Base-by-base conservation (phyloP, 1,139 yeast genomes). In the Lodderomyces orthopsilosis region DNA sequence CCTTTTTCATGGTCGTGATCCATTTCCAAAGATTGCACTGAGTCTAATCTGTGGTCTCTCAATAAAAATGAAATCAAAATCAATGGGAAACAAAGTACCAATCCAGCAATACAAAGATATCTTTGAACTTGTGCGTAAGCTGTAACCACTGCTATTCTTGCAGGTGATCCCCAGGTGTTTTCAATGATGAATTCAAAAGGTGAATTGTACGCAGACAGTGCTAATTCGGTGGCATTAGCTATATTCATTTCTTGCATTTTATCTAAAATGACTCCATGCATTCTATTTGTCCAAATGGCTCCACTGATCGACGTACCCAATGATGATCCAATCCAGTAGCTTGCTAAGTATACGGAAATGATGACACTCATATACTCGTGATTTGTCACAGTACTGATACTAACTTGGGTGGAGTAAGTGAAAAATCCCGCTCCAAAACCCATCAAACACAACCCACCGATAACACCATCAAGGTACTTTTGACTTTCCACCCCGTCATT, bases 371-470 rank as follows among this genome's bases (percentile, higher is more conserved):
- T 77, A 59, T 79, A 68, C 56, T 81, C 83, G 58, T 81, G 86
- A 46, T 76, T 74, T 22, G 84, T 78, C 45, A 76, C 74, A 1
- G 87, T 63, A 54, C 81, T 83, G 48, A 83, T 75, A 13, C 87
- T 77, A 4, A 81, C 84, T 54, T 79, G 85, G 14, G 81, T 74
- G 24, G 87, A 77, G 57, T 82, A 83, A 17, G 87, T 79, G 66
- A 82, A 82, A 60, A 84, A 72, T 8, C 87, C 85, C 40, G 87
- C 85, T 53, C 89, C 88, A 43, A 85, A 68, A 61, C 91, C 93
- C 66, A 83, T 68, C 28, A 83, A 57, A 54, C 83, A 77, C 52
- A 81, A 70, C 21, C 82, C 78, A 33, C 86, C 91, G 57, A 85
- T 81, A 45, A 84, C 71, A 51, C 91, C 91, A 32, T 66, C 50